Conservation (phyloP, 805 yeast species). For the Wickerhamiella allomyrinae region DNA sequence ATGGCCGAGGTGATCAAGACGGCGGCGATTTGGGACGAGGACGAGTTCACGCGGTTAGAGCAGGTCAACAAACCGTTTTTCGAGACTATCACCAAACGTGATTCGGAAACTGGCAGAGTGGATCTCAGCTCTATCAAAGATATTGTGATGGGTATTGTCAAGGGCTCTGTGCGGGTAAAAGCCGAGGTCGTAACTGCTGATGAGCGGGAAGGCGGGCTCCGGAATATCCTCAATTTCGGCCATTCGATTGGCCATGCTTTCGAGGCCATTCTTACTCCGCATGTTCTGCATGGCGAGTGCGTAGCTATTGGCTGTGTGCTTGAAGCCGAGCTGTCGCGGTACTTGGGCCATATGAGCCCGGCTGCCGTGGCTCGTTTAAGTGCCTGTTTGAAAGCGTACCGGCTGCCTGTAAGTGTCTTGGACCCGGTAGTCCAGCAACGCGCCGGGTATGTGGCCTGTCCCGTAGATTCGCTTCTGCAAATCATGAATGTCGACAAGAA, state of each 20-base stretch:
- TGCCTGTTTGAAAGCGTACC: conserved; percentile 72
- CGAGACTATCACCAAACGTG: conserved; percentile 42
- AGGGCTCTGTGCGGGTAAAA: conserved; percentile 77
- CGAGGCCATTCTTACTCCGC: conserved; percentile 94
- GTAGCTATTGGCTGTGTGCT: conserved; percentile 93
- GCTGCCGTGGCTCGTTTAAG: conserved; percentile 85
- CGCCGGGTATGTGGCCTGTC: conserved; percentile 54
- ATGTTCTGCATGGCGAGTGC: conserved; percentile 95
- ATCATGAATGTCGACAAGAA: conserved; percentile 95
- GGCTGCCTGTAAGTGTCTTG: conserved; percentile 64
- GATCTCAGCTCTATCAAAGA: conserved; percentile 57
- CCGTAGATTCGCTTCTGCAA: conserved; percentile 56
- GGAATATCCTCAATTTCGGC: conserved; percentile 88
- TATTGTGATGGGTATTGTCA: conserved; percentile 62
- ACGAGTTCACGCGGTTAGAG: conserved; percentile 76
- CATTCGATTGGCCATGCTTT: conserved; percentile 97
- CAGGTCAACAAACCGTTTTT: conserved; percentile 55
- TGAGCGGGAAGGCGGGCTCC: conserved; percentile 87
- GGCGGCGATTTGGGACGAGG: conserved; percentile 94
- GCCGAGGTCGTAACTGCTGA: conserved; percentile 88
- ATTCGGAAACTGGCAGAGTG: conserved; percentile 32
- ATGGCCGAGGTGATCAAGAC: conserved; percentile 98
- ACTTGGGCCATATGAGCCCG: conserved; percentile 75
- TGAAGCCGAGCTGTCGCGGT: conserved; percentile 92
- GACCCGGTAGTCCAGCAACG: conserved; percentile 61